Percentiles rank a stretch among this genome's conserved stretches.
Evolutionary conservation across 495 filamentous ascomycete species (phyloP).

Genomic region (Hypomontagnella monticulosa): DNA sequence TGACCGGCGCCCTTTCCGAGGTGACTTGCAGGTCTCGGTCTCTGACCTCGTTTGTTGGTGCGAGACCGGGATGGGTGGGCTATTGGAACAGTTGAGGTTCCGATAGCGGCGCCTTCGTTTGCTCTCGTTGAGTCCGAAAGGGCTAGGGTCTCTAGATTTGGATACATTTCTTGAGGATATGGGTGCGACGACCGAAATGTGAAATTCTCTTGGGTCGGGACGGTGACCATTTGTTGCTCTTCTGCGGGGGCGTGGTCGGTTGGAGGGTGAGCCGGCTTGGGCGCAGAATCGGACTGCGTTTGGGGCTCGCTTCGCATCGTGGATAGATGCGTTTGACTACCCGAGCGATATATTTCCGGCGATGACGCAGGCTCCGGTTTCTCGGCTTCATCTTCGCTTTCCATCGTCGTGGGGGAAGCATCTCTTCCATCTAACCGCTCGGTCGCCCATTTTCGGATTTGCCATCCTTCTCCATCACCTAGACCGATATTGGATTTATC

Average conservation of each 20-base stretch:
- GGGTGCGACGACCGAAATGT: conserved; percentile 76
- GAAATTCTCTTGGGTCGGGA: conserved; percentile 64
- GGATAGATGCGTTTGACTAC: conserved; percentile 48
- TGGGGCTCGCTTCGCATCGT: conserved; percentile 53
- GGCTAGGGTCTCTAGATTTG: conserved; percentile 63
- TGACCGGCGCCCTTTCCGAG: conserved; percentile 71
- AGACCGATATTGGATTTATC: conserved; percentile 81
- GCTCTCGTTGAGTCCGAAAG: conserved; percentile 55
- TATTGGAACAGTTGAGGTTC: conserved; percentile 49
- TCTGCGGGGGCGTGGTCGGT: conserved; percentile 43
- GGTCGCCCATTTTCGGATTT: conserved; percentile 83
- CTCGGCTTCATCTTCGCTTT: conserved; percentile 79
- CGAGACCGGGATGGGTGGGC: conserved; percentile 33
- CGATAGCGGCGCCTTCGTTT: conserved; percentile 42
- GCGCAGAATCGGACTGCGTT: conserved; percentile 56
- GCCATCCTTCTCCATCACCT: conserved; percentile 81
- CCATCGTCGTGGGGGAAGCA: conserved; percentile 54
- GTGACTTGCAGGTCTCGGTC: conserved; percentile 54
- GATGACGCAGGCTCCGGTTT: conserved; percentile 68
- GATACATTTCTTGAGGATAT: conserved; percentile 75
- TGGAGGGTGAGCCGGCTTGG: conserved; percentile 38
- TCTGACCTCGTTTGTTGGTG: conserved; percentile 49
- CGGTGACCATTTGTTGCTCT: conserved; percentile 45
- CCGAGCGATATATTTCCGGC: conserved; percentile 67
- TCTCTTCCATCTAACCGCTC: conserved; percentile 75